Conservation (phyloP, 345 rosid species). For the Eucalyptus caleyi region DNA sequence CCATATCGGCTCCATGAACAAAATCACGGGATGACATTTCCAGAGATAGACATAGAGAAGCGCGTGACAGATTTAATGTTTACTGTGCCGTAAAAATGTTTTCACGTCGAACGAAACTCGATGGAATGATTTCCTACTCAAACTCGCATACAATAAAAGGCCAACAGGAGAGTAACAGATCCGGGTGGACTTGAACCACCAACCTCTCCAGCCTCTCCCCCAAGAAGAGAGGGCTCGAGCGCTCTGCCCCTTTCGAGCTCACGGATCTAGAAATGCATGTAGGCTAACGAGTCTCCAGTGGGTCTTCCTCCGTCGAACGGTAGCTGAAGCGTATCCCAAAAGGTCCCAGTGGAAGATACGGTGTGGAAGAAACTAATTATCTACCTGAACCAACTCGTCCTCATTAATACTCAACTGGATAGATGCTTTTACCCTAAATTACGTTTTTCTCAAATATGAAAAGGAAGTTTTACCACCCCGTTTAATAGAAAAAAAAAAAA, state of each 20-base stretch:
- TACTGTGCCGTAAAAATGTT: background rate
- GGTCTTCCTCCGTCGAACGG: accelerated
- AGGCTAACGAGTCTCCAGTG: background rate
- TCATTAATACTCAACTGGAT: accelerated
- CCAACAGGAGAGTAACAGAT: background rate
- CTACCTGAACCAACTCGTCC: no score
- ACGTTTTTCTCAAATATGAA: no score
- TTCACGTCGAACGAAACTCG: background rate
- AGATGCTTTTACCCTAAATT: no score
- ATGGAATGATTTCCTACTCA: background rate
- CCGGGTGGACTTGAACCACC: background rate
- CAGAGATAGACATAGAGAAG: background rate
- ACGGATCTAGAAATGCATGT: background rate
- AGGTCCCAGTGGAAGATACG: no score
- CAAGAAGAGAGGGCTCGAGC: background rate
- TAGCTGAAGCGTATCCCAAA: accelerated
- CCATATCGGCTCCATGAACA: background rate
- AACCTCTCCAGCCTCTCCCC: background rate
- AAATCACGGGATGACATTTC: background rate
- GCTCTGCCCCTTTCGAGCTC: background rate
- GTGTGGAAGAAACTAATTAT: no score
- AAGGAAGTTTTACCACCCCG: no score
- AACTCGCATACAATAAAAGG: background rate
- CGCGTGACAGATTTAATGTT: background rate
- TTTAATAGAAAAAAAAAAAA: no score